phyloP scores from a whole-genome alignment of 2,329 filamentous ascomycete genomes.

The Trichothecium roseum region DNA sequence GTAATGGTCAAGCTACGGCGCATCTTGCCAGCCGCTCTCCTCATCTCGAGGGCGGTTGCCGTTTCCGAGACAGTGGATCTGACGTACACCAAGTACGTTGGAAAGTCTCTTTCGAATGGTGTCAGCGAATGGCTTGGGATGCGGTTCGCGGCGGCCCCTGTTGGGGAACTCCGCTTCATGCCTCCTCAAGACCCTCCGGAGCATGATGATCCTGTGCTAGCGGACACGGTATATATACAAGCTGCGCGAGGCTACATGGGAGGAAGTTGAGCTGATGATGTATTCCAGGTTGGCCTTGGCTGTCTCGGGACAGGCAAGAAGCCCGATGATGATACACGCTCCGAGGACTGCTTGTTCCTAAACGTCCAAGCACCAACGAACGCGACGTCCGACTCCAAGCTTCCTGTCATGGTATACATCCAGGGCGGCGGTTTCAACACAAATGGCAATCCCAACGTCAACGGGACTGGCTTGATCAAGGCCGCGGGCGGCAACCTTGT shows the following conservation, averaged over 20 bases:
- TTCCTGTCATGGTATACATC: constrained; percentile 53
- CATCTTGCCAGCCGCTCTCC: not conserved
- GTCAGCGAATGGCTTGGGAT: constrained; percentile 66
- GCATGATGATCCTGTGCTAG: constrained; percentile 35
- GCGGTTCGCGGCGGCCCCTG: constrained; percentile 60
- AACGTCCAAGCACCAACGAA: constrained; percentile 51
- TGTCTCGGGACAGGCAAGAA: constrained; percentile 19
- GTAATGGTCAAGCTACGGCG: not conserved
- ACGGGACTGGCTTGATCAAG: constrained; percentile 49
- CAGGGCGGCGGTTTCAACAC: constrained; percentile 52
- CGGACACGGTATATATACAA: constrained; percentile 37
- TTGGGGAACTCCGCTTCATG: constrained; percentile 55
- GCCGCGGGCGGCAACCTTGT: constrained; percentile 50
- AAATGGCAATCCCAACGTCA: constrained; percentile 38
- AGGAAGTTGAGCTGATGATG: too few species aligned
- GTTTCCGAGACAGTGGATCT: constrained; percentile 39
- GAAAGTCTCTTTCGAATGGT: constrained; percentile 41
- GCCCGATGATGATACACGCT: constrained; percentile 17
- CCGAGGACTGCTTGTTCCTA: constrained; percentile 62
- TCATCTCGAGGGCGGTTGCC: not conserved
- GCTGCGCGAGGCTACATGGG: too few species aligned
- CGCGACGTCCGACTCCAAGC: constrained; percentile 33
- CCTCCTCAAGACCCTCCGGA: constrained; percentile 52
- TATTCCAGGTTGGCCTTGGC: constrained; percentile 12
- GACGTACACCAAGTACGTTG: constrained; percentile 56